Evolutionary conservation across 257 asterid genomes (phyloP).

Genomic region (Oldenlandia corymbosa): DNA sequence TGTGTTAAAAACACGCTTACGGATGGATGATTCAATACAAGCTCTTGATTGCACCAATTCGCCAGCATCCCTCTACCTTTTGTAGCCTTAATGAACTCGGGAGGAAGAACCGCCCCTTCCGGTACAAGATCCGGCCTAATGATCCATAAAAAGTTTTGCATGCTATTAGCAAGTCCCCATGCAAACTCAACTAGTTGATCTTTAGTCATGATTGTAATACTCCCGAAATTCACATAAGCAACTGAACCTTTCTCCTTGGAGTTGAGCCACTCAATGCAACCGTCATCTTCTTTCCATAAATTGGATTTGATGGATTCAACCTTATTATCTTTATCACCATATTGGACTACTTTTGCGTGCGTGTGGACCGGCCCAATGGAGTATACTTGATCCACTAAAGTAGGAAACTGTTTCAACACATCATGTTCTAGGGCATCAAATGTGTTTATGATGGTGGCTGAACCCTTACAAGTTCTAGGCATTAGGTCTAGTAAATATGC

Average conservation of each 20-base stretch:
- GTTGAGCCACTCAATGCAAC: conserved; percentile 7
- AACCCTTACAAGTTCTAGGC: not conserved
- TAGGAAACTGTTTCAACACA: not conserved
- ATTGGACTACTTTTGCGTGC: not conserved
- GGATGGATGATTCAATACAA: conserved; percentile 10
- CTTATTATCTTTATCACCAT: not conserved
- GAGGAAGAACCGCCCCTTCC: not conserved
- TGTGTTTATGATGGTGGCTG: conserved; percentile 6
- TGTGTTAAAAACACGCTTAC: conserved; percentile 16
- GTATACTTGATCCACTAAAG: conserved; percentile 7
- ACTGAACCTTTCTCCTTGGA: conserved; percentile 5
- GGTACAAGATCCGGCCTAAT: conserved; percentile 13
- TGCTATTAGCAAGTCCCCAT: conserved; percentile 13
- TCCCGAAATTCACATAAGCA: conserved; percentile 9
- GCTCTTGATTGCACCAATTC: conserved; percentile 18
- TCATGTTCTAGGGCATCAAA: conserved; percentile 6
- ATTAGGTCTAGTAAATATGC: not conserved
- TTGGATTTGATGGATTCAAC: not conserved
- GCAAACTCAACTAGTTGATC: conserved; percentile 13
- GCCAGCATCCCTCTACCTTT: conserved; percentile 7
- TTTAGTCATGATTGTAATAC: conserved; percentile 11
- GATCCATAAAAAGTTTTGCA: conserved; percentile 15
- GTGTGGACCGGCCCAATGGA: conserved; percentile 11
- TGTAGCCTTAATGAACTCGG: not conserved
- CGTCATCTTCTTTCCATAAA: conserved; percentile 12